Evolutionary conservation across 495 filamentous ascomycete species (phyloP), one percentile per base, ranked within the genome.

Genomic region (Friedmanniomyces simplex): DNA sequence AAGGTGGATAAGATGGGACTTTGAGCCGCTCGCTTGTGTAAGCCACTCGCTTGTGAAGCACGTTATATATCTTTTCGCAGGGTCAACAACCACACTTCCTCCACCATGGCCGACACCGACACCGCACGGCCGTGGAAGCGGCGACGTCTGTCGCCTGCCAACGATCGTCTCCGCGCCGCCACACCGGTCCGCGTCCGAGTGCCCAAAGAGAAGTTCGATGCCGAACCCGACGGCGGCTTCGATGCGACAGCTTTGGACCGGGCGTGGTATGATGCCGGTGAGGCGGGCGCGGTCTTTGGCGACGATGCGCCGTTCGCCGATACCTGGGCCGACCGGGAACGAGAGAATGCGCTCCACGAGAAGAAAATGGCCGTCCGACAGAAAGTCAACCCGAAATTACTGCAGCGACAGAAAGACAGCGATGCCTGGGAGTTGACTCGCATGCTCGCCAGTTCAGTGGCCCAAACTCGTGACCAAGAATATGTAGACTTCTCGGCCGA

Each of bases 371-470:
- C 76, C 22, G 86, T 80, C 65, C 69, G 81, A 42, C 24, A 36
- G 3, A 24, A 45, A 47, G 79, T 87, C 68, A 88, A 77, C 69
- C 82, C 81, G n/a, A 76, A 83, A 45, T 82, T 85, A 46, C 70
- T 84, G 16, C 88, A 93, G 68, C 91, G 86, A 70, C 88, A 95
- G 72, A 91, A 90, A 68, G 93, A 96, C 67, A 86, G 86, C 25
- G 93, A 98, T 76, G 89, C 89, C 25, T 98, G 93, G 93, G 93
- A 98, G 69, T 90, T 89, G 16, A 97, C 97, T 71, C 88, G 93
- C 37, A 96, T 99, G 93, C 82, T 97, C 43, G 94, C 89, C 0
- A 95, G 89, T 14, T 91, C 89, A 52, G 91, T 97, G 48, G 93
- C 93, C 16, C 94, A 97, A 69, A 74, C 91, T 70, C 76, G 88